These are phyloP conservation scores for Rhizopogon vesiculosus DNA, from an alignment of 768 basidiomycete genomes.

Conservation along the genomic window DNA sequence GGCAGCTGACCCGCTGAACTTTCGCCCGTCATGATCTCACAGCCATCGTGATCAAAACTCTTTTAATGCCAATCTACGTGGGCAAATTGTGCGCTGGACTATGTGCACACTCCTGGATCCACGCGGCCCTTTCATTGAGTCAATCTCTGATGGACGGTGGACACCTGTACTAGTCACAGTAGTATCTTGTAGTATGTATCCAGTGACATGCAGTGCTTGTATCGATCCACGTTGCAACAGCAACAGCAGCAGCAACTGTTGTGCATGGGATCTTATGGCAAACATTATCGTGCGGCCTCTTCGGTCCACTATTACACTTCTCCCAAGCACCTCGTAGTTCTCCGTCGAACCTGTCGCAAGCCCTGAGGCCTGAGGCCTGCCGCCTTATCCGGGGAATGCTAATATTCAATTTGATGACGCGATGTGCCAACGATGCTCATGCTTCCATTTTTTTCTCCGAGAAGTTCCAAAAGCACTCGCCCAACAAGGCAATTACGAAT, in stretches of 20 bases:
- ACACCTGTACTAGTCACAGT: too few relatives aligned
- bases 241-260: too few relatives aligned
- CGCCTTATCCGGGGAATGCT: slow-evolving; percentile 12
- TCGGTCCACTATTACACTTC: neutral
- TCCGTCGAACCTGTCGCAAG: slow-evolving; percentile 11
- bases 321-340: slow-evolving; percentile 3
- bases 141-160: too few relatives aligned
- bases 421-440: slow-evolving; percentile 1
- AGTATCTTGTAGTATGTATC: too few relatives aligned
- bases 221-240: neutral
- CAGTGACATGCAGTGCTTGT: neutral
- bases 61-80: neutral
- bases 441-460: slow-evolving; percentile 26
- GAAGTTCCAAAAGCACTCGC: slow-evolving; percentile 13
- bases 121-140: too few relatives aligned
- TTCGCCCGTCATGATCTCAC: neutral
- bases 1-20: neutral
- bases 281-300: neutral
- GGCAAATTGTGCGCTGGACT: neutral
- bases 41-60: neutral
- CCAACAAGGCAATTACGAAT: slow-evolving; percentile 7
- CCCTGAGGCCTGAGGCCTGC: slow-evolving; percentile 5
- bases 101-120: too few relatives aligned
- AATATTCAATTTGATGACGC: slow-evolving; percentile 20
- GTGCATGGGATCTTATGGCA: neutral